Conservation (phyloP, 805 yeast species). For the Saccharomycodes ludwigii region DNA sequence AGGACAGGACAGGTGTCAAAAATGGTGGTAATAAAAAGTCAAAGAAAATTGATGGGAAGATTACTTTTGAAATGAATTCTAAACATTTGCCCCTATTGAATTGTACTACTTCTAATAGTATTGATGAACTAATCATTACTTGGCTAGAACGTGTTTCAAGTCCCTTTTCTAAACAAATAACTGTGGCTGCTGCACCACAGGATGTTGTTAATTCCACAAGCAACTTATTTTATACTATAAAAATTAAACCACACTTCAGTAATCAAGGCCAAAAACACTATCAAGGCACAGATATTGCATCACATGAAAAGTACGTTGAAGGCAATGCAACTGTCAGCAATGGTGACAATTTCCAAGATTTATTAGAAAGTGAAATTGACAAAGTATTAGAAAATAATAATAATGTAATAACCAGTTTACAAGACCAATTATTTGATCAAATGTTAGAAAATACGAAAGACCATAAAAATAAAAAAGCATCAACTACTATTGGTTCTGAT, state of each 20-base stretch:
- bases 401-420: conserved; percentile 27
- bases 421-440: conserved; percentile 5
- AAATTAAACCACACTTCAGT: neutral
- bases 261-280: neutral
- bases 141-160: conserved; percentile 55
- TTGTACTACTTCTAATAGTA: no score
- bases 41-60: no score
- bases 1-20: no score
- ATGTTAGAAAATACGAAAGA: neutral
- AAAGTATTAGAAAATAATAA: conserved; percentile 14
- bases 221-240: conserved; percentile 1
- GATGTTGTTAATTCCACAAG: neutral
- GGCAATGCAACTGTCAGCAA: conserved; percentile 46
- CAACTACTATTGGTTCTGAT: conserved; percentile 10
- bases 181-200: no score
- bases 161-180: conserved; percentile 39
- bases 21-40: no score
- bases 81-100: no score
- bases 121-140: conserved; percentile 35
- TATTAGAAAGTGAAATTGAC: conserved; percentile 26
- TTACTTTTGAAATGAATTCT: no score
- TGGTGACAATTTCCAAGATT: conserved; percentile 50
- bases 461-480: conserved; percentile 16
- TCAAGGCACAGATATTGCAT: conserved; percentile 35
- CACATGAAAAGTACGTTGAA: conserved; percentile 47